These are phyloP conservation scores for Paramecium sonneborni DNA, from an alignment of 73 alveolate species.

Conservation along the genomic window DNA sequence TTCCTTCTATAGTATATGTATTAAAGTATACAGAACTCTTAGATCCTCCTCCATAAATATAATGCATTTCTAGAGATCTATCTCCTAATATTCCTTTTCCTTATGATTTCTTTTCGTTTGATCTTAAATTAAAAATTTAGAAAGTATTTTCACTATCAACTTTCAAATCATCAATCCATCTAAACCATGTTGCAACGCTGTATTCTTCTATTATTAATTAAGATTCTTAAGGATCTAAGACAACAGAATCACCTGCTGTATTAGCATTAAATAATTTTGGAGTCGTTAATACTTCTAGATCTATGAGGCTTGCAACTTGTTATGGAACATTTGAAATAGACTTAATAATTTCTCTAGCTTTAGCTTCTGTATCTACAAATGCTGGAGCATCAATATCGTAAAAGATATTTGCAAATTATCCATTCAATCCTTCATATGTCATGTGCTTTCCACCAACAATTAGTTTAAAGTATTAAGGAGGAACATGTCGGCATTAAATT, in stretches of 20 bases:
- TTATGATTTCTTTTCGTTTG: not conserved
- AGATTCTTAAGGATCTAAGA: not conserved
- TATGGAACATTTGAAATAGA: not conserved
- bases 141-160: constrained; percentile 11
- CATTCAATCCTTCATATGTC: constrained; percentile 24
- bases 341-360: not conserved
- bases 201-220: constrained; percentile 25
- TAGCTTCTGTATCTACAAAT: not conserved
- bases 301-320: not conserved
- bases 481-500: constrained; percentile 25
- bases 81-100: constrained; percentile 52
- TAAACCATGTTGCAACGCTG: constrained; percentile 43
- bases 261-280: constrained; percentile 40
- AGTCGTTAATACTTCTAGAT: not conserved
- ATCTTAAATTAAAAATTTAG: constrained; percentile 41
- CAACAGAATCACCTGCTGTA: not conserved
- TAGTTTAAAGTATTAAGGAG: constrained; percentile 17
- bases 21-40: constrained; percentile 22
- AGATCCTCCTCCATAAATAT: constrained; percentile 49
- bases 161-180: constrained; percentile 54
- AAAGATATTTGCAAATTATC: constrained; percentile 42
- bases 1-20: constrained; percentile 54
- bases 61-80: constrained; percentile 40
- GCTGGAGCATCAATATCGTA: constrained; percentile 56
- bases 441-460: constrained; percentile 34